These are phyloP conservation scores for Beta corolliflora DNA, from an alignment of 179 eudicot species.

Conservation along the genomic window DNA sequence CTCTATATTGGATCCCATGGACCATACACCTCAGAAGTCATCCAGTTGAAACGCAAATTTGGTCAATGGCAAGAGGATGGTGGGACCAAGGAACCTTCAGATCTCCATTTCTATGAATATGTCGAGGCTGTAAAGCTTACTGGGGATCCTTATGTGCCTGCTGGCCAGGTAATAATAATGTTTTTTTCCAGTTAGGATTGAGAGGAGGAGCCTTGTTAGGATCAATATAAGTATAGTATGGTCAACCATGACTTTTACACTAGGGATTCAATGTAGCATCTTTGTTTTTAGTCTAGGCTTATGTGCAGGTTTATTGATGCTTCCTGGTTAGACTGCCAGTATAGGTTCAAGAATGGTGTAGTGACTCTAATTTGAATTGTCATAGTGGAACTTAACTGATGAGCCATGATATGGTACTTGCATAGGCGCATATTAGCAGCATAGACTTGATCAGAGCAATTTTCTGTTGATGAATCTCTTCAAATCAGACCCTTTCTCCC, in stretches of 20 bases:
- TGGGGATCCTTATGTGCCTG: conserved; percentile 97
- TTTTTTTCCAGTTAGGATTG: background rate
- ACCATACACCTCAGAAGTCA: conserved; percentile 77
- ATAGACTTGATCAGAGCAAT: background rate
- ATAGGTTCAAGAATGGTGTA: background rate
- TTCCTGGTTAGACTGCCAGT: background rate
- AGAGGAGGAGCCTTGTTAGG: no score
- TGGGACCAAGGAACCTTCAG: conserved; percentile 41
- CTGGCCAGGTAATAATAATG: conserved; percentile 72
- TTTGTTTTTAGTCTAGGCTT: background rate
- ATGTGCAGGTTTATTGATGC: background rate
- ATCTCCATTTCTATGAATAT: conserved; percentile 90
- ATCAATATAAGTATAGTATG: no score
- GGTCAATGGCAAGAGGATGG: conserved; percentile 92
- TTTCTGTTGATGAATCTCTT: background rate
- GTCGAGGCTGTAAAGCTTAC: conserved; percentile 96
- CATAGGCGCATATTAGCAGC: background rate
- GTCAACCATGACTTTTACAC: no score
- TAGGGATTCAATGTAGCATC: background rate
- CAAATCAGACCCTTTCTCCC: background rate
- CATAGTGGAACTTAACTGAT: background rate
- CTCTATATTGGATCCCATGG: conserved; percentile 88
- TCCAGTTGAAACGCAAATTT: conserved; percentile 82
- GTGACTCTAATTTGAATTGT: background rate
- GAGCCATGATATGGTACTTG: no score